These are phyloP conservation scores for Volvox carteri DNA, from an alignment of 163 green algal genomes.

Conservation along the genomic window DNA sequence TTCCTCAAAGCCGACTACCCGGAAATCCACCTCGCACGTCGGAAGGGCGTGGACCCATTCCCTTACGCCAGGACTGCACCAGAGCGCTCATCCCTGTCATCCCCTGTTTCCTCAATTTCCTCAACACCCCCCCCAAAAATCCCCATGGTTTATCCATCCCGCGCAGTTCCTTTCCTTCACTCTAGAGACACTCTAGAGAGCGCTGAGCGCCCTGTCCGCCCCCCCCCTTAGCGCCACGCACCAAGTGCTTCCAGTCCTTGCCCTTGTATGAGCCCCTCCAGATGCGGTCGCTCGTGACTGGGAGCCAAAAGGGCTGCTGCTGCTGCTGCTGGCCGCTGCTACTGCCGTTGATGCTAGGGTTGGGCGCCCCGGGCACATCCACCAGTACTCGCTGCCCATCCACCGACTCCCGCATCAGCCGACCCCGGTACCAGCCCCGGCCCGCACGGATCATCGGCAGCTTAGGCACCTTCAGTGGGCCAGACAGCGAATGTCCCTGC, in stretches of 20 bases:
- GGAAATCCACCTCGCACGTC: too few species aligned
- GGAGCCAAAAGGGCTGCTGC: conserved; percentile 76
- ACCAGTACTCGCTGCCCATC: conserved; percentile 33
- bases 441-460: conserved; percentile 54
- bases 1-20: too few species aligned
- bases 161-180: too few species aligned
- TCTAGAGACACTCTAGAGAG: too few species aligned
- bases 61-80: too few species aligned
- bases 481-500: not conserved
- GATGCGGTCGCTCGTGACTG: conserved; percentile 76
- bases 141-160: too few species aligned
- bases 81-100: too few species aligned
- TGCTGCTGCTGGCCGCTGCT: not conserved
- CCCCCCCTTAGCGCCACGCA: too few species aligned
- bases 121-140: too few species aligned
- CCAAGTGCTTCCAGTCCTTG: conserved; percentile 90
- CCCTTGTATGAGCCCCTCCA: conserved; percentile 90
- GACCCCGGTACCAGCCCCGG: conserved; percentile 40
- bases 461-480: conserved; percentile 43
- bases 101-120: too few species aligned
- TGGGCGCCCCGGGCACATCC: conserved; percentile 42
- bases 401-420: conserved; percentile 23
- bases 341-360: not conserved
- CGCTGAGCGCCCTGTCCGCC: too few species aligned
- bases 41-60: too few species aligned